A percentile compares a stretch with the other conserved stretches of the same genome.
Conservation (phyloP, 2,329 filamentous ascomycete species). For the Xylaria sp. region DNA sequence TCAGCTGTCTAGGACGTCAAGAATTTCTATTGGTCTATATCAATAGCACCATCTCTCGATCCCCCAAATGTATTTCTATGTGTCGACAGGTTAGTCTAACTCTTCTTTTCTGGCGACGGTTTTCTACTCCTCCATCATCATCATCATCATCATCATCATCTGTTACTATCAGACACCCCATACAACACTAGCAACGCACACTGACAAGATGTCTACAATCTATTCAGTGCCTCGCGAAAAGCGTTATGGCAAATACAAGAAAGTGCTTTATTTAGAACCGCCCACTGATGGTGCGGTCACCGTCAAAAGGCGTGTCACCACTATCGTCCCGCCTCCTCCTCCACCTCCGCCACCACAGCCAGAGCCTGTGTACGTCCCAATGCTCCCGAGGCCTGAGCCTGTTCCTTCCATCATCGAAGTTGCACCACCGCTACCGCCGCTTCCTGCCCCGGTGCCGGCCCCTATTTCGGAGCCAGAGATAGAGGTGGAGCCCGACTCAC, state of each 20-base stretch:
- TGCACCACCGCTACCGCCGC: conserved; percentile 40
- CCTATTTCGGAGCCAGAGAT: conserved; percentile 32
- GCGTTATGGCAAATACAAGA: conserved; percentile 53
- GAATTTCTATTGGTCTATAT: conserved; percentile 37
- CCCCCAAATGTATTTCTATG: conserved; percentile 46
- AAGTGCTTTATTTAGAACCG: conserved; percentile 55
- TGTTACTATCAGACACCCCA: not conserved
- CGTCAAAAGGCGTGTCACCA: conserved; percentile 52
- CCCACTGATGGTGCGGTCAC: conserved; percentile 52
- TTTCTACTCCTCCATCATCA: conserved; percentile 4
- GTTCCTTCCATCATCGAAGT: conserved; percentile 42
- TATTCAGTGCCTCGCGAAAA: conserved; percentile 49
- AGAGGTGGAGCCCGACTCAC: conserved; percentile 36
- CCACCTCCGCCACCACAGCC: conserved; percentile 41
- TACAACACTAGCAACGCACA: conserved; percentile 20
- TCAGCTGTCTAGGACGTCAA: conserved; percentile 41
- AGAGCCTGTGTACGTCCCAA: conserved; percentile 38
- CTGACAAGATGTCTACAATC: conserved; percentile 49
- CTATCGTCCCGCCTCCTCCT: conserved; percentile 51
- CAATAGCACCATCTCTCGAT: conserved; percentile 41
- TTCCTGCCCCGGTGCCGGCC: conserved; percentile 33
- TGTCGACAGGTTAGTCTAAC: conserved; percentile 46
- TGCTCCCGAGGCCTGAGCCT: conserved; percentile 41
- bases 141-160: conserved; percentile 1
- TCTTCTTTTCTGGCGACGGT: conserved; percentile 10